Conservation (phyloP, 2,329 filamentous ascomycete genomes). For the Aspergillus costaricaensis region DNA sequence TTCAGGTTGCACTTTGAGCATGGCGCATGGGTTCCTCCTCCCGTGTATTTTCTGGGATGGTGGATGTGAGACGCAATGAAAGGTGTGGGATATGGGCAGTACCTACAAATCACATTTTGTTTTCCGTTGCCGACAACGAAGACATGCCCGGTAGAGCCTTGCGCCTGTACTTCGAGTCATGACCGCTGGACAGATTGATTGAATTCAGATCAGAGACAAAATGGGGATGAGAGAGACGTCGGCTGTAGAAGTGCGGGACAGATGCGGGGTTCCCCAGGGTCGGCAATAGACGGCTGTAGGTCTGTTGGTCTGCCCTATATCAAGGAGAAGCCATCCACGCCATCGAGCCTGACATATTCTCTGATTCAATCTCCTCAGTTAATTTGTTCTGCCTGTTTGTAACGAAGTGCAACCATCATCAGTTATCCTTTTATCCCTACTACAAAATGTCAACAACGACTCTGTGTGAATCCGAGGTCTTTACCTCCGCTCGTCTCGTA, state of each 20-base stretch:
- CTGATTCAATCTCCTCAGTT: too few species aligned
- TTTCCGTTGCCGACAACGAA: slow-evolving; percentile 17
- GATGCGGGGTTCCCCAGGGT: neutral
- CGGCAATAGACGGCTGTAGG: slow-evolving; percentile 2
- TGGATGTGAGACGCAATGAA: neutral
- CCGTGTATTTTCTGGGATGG: neutral
- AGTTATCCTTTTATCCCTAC: too few species aligned
- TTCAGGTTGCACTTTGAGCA: neutral
- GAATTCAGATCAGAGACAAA: neutral
- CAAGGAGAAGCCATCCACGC: too few species aligned
- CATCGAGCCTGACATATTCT: too few species aligned
- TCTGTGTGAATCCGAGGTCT: neutral
- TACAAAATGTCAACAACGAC: neutral
- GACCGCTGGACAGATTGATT: neutral
- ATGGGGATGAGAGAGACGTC: too few species aligned
- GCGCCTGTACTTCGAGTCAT: slow-evolving; percentile 5
- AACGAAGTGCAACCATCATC: too few species aligned
- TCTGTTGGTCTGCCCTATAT: neutral
- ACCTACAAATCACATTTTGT: slow-evolving; percentile 19
- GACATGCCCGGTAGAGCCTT: slow-evolving; percentile 17
- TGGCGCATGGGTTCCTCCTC: neutral
- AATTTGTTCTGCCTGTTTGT: neutral
- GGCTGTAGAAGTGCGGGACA: neutral
- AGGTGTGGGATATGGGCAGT: neutral
- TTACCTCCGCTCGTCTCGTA: neutral